Base-by-base conservation (phyloP, 2,329 filamentous ascomycete genomes). In the Ceratocystis alfenasii region DNA sequence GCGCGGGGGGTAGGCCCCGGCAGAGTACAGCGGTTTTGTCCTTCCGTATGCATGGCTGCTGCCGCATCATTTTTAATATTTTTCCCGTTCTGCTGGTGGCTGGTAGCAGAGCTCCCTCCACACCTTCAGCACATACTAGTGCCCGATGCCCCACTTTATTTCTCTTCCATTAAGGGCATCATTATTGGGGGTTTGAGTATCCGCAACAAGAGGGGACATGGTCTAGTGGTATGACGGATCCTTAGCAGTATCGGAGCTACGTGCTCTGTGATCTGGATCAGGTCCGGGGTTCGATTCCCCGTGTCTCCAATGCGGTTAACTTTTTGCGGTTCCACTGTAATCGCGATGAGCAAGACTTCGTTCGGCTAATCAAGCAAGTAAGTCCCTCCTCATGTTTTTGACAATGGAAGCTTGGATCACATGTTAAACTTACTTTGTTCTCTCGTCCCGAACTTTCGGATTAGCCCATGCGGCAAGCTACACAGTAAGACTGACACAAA, bases 271-370 rank as follows among this genome's bases (percentile, higher is more conserved):
- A 10, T 10, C 33, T 66, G 65, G 65, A 66, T 66, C 65, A 66
- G 65, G 65, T 66, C 65, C 65, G 65, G 65, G 65, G 65, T 66
- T 66, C 65, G 65, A 66, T 67, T 67, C 62, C 61, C 65, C 46
- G 46, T 64, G 60, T 66, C 48, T 63, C 59, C 59, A 53, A 17
- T 46, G 53, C 50, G 30, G 12, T 5, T 8, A 3, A 2, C 5
- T 55, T 7, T 28, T 15, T 55, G 46, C 46, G 1, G 46, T 30
- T 55, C 5, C 8, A 15, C 7, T 3, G 6, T 12, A 8, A 8
- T 2, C 12, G 25, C 22, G 20, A 1, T 4, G 12, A 6, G 10
- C 22, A 25, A 28, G 22, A 15, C 15, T 12, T n/a, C 10, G 53
- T 12, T n/a, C 10, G 53, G 10, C 53, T 30, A 33, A 12, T 33